These are phyloP conservation scores for Crucihimalaya himalaica DNA, from an alignment of 345 rosid species.

Conservation along the genomic window DNA sequence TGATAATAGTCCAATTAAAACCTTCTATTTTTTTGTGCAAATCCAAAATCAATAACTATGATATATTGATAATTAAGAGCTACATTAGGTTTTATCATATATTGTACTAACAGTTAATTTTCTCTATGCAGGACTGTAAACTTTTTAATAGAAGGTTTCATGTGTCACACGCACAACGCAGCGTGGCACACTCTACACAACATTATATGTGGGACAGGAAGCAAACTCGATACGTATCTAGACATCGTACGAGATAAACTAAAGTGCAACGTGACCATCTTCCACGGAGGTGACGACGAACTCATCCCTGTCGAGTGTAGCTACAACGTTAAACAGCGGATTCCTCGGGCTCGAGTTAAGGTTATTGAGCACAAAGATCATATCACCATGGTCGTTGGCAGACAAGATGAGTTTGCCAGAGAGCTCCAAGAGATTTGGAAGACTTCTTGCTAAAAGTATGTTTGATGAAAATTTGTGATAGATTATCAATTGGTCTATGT, in stretches of 20 bases:
- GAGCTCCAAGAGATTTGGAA: constrained; percentile 85
- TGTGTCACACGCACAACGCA: constrained; percentile 91
- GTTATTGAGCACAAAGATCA: constrained; percentile 79
- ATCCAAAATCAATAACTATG: background rate
- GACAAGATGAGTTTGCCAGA: constrained; percentile 77
- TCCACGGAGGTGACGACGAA: constrained; percentile 82
- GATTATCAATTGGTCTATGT: constrained; percentile 1
- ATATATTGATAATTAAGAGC: background rate
- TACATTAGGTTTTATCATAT: background rate
- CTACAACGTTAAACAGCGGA: constrained; percentile 53
- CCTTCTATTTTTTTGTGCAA: too few relatives aligned
- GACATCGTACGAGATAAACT: constrained; percentile 61
- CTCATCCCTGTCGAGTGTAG: constrained; percentile 90
- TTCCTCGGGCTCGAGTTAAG: constrained; percentile 76
- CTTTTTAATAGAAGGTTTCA: constrained; percentile 85
- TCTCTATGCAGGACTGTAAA: constrained; percentile 61
- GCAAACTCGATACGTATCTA: constrained; percentile 77
- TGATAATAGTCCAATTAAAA: too few relatives aligned
- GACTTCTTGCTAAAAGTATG: constrained; percentile 31
- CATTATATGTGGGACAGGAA: constrained; percentile 83
- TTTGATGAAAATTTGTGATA: constrained; percentile 9
- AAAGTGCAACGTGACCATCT: constrained; percentile 68
- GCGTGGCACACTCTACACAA: constrained; percentile 99
- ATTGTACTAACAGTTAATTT: background rate
- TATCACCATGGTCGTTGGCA: constrained; percentile 81